phyloP scores from a whole-genome alignment of 306 rosid genomes.

The Comarum palustre region DNA sequence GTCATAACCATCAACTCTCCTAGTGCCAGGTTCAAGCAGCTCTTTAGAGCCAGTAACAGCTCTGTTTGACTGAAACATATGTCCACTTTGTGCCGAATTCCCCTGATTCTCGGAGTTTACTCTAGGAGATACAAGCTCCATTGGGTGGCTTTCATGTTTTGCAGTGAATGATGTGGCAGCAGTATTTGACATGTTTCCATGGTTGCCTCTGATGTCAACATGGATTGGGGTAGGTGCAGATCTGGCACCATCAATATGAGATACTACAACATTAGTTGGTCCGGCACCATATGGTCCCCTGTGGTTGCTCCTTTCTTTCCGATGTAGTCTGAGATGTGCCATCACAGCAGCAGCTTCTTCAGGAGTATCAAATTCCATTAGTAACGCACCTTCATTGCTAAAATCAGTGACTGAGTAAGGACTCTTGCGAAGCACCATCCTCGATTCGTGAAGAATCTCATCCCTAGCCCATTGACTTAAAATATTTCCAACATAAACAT shows the following conservation, averaged over 20 bases:
- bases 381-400: slow-evolving; percentile 71
- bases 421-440: slow-evolving; percentile 62
- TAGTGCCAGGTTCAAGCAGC: slow-evolving; percentile 54
- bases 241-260: slow-evolving; percentile 57
- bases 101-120: slow-evolving; percentile 53
- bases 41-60: slow-evolving; percentile 57
- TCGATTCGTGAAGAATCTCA: slow-evolving; percentile 80
- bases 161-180: slow-evolving; percentile 43
- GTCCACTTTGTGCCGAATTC: slow-evolving; percentile 46
- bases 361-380: slow-evolving; percentile 83
- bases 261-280: slow-evolving; percentile 36
- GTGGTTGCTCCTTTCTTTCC: slow-evolving; percentile 61
- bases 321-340: slow-evolving; percentile 76
- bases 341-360: slow-evolving; percentile 83
- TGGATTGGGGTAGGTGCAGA: slow-evolving; percentile 46
- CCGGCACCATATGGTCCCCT: slow-evolving; percentile 51
- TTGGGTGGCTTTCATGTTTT: slow-evolving; percentile 50
- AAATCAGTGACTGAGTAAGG: slow-evolving; percentile 70
- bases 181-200: slow-evolving; percentile 36
- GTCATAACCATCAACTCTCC: slow-evolving; percentile 60
- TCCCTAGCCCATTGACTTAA: slow-evolving; percentile 86
- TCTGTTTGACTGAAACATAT: slow-evolving; percentile 62
- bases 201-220: slow-evolving; percentile 49
- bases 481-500: slow-evolving; percentile 69
- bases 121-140: slow-evolving; percentile 83